Percentiles rank a stretch among this genome's conserved stretches.
phyloP scores from a whole-genome alignment of 805 yeast genomes.

The Saccharomyces eubayanus region DNA sequence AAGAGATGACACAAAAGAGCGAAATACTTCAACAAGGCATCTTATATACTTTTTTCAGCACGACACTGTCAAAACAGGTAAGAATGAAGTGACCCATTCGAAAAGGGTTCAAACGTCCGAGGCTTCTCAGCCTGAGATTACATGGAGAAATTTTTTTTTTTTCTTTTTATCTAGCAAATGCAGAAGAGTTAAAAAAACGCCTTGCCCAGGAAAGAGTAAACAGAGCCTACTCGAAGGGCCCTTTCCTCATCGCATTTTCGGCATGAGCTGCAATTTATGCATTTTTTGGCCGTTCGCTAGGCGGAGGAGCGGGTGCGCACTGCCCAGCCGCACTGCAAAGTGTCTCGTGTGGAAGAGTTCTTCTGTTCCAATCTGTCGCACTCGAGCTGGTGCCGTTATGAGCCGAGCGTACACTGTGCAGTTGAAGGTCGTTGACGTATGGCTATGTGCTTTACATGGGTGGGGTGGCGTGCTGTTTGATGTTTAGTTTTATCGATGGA shows the following conservation, averaged over 20 bases:
- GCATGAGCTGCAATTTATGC: not conserved
- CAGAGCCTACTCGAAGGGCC: not conserved
- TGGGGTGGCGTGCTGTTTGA: not conserved
- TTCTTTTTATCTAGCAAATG: not conserved
- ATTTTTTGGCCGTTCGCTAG: not conserved
- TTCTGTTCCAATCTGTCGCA: not conserved
- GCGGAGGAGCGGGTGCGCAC: not conserved
- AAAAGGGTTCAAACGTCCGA: not conserved
- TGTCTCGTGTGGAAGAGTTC: not conserved
- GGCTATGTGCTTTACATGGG: not conserved
- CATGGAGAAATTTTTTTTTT: not conserved
- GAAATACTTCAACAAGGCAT: not conserved
- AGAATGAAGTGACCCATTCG: not conserved
- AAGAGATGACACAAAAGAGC: not conserved
- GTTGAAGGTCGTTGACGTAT: not conserved
- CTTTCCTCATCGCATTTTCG: not conserved
- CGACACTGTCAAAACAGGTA: not conserved
- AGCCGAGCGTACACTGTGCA: not conserved
- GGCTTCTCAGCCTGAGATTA: not conserved
- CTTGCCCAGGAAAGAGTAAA: not conserved
- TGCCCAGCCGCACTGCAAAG: not conserved
- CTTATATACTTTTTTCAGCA: not conserved
- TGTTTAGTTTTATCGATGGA: not conserved
- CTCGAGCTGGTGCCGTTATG: not conserved
- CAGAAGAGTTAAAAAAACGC: not conserved